phyloP scores from a whole-genome alignment of 352 stramenopile genomes.

The Phytophthora quininea region DNA sequence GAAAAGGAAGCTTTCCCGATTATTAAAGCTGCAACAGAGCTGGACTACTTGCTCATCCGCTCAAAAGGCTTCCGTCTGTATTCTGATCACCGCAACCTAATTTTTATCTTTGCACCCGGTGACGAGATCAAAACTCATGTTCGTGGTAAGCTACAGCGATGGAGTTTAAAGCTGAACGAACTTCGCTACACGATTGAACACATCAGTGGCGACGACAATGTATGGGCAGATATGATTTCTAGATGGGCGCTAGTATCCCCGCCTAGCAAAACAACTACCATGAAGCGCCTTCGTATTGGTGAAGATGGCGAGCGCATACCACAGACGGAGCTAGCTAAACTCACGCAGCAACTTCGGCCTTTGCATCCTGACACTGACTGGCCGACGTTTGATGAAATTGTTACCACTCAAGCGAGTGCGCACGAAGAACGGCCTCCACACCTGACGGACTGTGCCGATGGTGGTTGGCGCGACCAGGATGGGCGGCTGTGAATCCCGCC shows the following conservation, averaged over 20 bases:
- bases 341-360: too few relatives aligned
- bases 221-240: constrained; percentile 7
- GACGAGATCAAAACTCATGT: constrained; percentile 7
- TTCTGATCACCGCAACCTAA: constrained; percentile 4
- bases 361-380: too few relatives aligned
- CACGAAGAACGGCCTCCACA: too few relatives aligned
- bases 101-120: constrained; percentile 7
- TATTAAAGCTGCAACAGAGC: not conserved
- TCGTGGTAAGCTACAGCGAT: constrained; percentile 1
- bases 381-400: too few relatives aligned
- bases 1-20: constrained; percentile 10
- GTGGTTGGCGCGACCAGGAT: too few relatives aligned
- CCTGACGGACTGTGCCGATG: too few relatives aligned
- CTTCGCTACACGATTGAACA: constrained; percentile 5
- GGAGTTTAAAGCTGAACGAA: constrained; percentile 8
- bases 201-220: constrained; percentile 1
- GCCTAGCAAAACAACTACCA: not conserved
- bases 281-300: constrained; percentile 10
- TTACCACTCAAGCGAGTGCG: too few relatives aligned
- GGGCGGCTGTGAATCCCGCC: too few relatives aligned
- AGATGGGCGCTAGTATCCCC: constrained; percentile 2
- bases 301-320: too few relatives aligned
- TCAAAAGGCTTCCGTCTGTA: constrained; percentile 6
- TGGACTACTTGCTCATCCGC: constrained; percentile 9
- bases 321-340: too few relatives aligned